Evolutionary conservation across 495 filamentous ascomycete genomes (phyloP).

Genomic region (Tuber magnatum): DNA sequence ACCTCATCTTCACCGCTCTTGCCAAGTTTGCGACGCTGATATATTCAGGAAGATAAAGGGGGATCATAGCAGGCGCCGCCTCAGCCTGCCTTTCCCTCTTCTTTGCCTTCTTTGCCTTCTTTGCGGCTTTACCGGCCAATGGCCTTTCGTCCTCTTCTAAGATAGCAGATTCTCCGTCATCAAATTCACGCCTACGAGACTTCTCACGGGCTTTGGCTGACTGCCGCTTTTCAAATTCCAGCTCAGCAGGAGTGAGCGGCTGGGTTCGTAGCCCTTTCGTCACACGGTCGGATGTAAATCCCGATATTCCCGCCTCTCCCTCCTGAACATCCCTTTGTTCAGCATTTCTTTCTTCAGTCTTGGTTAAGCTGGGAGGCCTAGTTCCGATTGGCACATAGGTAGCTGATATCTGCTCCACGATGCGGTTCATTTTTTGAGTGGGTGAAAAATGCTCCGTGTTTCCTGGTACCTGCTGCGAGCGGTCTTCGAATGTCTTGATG

Average conservation of each 20-base stretch:
- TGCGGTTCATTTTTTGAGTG: not conserved
- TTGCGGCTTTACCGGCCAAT: constrained; percentile 31
- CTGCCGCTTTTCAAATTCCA: constrained; percentile 26
- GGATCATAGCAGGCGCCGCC: constrained; percentile 49
- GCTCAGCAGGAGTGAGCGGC: constrained; percentile 4
- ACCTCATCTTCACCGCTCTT: constrained; percentile 62
- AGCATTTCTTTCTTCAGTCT: not conserved
- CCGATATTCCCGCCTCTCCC: not conserved
- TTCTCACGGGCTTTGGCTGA: constrained; percentile 21
- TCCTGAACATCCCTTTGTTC: not conserved
- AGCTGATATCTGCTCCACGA: not conserved
- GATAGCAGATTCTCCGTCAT: constrained; percentile 39
- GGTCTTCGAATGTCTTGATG: not conserved
- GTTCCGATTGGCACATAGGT: not conserved
- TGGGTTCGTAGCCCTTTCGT: not conserved
- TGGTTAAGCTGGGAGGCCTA: not conserved
- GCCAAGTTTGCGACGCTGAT: constrained; percentile 83
- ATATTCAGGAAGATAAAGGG: constrained; percentile 77
- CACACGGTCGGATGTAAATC: not conserved
- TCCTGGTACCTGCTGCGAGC: not conserved
- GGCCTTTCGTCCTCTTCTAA: constrained; percentile 34
- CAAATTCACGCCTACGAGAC: constrained; percentile 23
- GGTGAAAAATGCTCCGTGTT: not conserved
- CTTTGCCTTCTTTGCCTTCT: constrained; percentile 42
- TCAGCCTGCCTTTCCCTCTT: constrained; percentile 44